Percentiles rank a stretch among this genome's conserved stretches.
phyloP scores from a whole-genome alignment of 768 basidiomycete genomes.

The Mycena belliarum region DNA sequence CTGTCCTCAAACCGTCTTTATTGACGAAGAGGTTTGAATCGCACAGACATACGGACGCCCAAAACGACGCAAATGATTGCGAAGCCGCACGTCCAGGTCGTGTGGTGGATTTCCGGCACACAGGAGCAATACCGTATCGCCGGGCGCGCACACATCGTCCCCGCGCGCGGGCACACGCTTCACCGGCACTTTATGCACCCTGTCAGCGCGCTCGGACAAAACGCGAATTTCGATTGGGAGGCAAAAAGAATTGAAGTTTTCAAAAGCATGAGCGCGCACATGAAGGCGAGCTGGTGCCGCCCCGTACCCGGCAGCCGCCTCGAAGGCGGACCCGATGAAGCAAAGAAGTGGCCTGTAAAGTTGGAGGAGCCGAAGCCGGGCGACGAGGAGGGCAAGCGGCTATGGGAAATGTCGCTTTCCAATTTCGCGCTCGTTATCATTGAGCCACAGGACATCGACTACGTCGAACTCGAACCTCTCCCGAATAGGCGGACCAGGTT shows the following conservation, averaged over 20 bases:
- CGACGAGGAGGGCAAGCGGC: constrained; percentile 43
- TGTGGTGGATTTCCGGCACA: constrained; percentile 72
- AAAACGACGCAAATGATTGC: constrained; percentile 61
- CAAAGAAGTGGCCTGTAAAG: constrained; percentile 59
- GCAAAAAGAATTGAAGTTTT: constrained; percentile 60
- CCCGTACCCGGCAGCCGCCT: constrained; percentile 64
- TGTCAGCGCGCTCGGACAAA: constrained; percentile 33
- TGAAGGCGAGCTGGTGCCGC: constrained; percentile 74
- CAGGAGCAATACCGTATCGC: constrained; percentile 74
- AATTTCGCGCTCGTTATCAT: constrained; percentile 76
- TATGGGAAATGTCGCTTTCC: constrained; percentile 53
- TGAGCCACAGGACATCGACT: constrained; percentile 72
- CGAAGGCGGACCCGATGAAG: constrained; percentile 53
- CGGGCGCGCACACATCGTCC: constrained; percentile 58
- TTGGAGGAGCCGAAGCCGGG: constrained; percentile 48
- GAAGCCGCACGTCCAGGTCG: constrained; percentile 55
- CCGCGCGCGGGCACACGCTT: constrained; percentile 42
- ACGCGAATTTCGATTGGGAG: constrained; percentile 63
- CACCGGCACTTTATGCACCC: constrained; percentile 34
- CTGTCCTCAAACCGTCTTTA: neutral
- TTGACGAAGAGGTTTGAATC: too few relatives aligned
- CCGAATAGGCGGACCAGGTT: constrained; percentile 65
- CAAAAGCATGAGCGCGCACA: constrained; percentile 53
- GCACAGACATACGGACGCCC: constrained; percentile 63
- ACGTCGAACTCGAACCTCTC: constrained; percentile 55